A percentile compares a stretch with the other conserved stretches of the same genome.
Conservation (phyloP, 2,329 filamentous ascomycete genomes). For the Paracorniculantispora psalliotae region DNA sequence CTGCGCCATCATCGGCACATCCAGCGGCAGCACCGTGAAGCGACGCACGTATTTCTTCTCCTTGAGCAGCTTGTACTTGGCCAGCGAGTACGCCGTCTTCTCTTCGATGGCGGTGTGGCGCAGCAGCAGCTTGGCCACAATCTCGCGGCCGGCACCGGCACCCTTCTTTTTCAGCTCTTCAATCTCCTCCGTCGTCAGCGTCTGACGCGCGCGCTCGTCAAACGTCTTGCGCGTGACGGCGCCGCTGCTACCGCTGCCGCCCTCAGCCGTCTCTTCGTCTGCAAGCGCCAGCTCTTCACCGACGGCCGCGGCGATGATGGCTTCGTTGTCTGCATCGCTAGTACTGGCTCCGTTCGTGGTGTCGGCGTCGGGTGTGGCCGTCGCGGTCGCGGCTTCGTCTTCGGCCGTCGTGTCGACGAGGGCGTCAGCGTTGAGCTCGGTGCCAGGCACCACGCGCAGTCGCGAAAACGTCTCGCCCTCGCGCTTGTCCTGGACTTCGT, state of each 20-base stretch:
- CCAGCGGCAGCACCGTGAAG: constrained; percentile 80
- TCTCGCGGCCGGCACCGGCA: constrained; percentile 74
- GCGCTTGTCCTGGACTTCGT: constrained; percentile 73
- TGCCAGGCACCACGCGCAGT: constrained; percentile 72
- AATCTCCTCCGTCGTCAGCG: constrained; percentile 69
- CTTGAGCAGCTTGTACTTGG: constrained; percentile 94
- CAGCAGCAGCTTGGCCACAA: constrained; percentile 88
- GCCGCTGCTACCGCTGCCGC: constrained; percentile 28
- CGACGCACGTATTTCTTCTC: constrained; percentile 87
- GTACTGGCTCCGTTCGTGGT: constrained; percentile 32
- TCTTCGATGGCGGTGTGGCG: constrained; percentile 87
- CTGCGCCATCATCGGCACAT: constrained; percentile 69
- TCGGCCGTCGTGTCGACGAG: constrained; percentile 44
- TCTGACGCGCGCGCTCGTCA: constrained; percentile 64
- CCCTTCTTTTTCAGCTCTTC: constrained; percentile 70
- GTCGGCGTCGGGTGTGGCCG: constrained; percentile 25
- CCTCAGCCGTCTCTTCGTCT: constrained; percentile 25
- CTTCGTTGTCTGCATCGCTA: constrained; percentile 42
- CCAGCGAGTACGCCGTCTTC: constrained; percentile 88
- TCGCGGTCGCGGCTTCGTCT: constrained; percentile 26
- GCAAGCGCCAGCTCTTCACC: constrained; percentile 40
- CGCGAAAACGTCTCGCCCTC: constrained; percentile 60
- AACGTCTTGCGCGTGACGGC: constrained; percentile 53
- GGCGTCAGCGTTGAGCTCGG: constrained; percentile 79
- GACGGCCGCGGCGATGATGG: constrained; percentile 32